Conservation (phyloP, 179 eudicot genomes). For the Sideroxylon spinosum region DNA sequence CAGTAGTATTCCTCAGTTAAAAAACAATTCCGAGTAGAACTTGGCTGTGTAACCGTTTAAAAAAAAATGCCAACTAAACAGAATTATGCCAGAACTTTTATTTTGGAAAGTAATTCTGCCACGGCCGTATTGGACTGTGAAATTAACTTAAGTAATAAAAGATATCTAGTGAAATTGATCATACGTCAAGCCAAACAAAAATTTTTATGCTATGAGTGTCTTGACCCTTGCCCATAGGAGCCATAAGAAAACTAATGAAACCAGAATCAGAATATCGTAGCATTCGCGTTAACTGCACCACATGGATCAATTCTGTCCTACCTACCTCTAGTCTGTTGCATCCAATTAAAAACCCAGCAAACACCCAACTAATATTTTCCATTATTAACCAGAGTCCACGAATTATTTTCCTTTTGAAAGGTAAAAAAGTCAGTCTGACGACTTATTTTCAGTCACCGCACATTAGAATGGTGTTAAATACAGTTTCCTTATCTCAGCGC, state of each 20-base stretch:
- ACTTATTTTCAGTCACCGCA: slow-evolving; percentile 31
- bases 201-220: slow-evolving; percentile 13
- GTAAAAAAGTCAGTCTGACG: too few species aligned
- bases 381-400: slow-evolving; percentile 43
- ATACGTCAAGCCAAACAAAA: slow-evolving; percentile 2
- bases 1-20: not conserved
- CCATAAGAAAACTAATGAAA: slow-evolving; percentile 62
- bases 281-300: slow-evolving; percentile 50
- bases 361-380: slow-evolving; percentile 62
- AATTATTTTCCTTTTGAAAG: slow-evolving; percentile 1
- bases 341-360: slow-evolving; percentile 63
- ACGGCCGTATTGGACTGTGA: not conserved
- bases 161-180: not conserved
- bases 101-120: too few species aligned
- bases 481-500: slow-evolving; percentile 19
- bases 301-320: slow-evolving; percentile 58
- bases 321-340: slow-evolving; percentile 81
- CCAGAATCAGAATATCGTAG: slow-evolving; percentile 63
- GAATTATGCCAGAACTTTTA: not conserved
- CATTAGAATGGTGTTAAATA: slow-evolving; percentile 33
- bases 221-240: slow-evolving; percentile 1
- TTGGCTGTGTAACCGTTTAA: not conserved
- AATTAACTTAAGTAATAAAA: not conserved
- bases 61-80: not conserved
- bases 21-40: not conserved